Conservation (phyloP, 768 basidiomycete species). For the Cystofilobasidium macerans region DNA sequence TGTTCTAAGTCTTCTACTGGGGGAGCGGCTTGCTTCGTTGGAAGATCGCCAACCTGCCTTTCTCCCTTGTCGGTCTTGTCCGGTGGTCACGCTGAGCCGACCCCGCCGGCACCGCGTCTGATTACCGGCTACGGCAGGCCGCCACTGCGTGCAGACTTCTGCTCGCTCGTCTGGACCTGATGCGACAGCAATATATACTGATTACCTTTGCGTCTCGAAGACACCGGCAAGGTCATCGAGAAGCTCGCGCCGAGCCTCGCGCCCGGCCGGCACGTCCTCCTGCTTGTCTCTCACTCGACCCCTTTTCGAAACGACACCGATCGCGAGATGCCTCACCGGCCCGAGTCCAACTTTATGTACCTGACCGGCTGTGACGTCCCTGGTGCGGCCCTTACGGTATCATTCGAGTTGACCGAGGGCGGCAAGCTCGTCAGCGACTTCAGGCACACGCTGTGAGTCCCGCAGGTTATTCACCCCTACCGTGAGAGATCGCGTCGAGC, state of each 20-base stretch:
- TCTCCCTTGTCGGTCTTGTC: too few relatives aligned
- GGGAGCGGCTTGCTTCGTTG: too few relatives aligned
- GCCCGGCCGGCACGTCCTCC: background rate
- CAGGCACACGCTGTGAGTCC: conserved; percentile 45
- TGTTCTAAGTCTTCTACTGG: too few relatives aligned
- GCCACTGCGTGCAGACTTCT: background rate
- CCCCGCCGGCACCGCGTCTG: too few relatives aligned
- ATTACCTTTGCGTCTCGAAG: background rate
- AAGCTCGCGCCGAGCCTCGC: background rate
- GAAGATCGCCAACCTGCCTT: too few relatives aligned
- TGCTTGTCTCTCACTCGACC: conserved; percentile 21
- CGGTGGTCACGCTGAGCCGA: too few relatives aligned
- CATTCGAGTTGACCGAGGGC: background rate
- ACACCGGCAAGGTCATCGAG: background rate
- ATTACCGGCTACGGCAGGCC: background rate
- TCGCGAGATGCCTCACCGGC: conserved; percentile 24
- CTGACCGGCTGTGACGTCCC: conserved; percentile 70
- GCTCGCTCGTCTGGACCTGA: too few relatives aligned
- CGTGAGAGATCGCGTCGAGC: too few relatives aligned
- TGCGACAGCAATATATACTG: too few relatives aligned
- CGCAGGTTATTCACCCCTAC: too few relatives aligned
- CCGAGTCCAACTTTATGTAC: conserved; percentile 64
- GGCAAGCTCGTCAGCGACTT: background rate
- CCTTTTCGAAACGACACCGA: conserved; percentile 23
- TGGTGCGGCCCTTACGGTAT: conserved; percentile 29